Conservation (phyloP, 768 basidiomycete species). For the Suillus subluteus region DNA sequence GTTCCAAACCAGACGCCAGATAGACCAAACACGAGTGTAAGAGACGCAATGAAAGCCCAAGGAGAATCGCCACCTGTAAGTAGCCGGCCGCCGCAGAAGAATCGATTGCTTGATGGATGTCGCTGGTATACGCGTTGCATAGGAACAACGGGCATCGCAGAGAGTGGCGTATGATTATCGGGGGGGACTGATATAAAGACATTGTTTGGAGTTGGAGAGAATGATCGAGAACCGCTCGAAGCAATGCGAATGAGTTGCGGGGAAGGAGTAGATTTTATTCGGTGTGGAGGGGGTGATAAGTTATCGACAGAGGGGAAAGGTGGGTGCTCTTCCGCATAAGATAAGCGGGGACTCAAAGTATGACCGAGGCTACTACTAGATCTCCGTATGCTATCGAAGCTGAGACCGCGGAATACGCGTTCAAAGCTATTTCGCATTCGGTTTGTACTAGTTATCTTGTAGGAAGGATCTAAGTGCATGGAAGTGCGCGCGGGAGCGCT, state of each 20-base stretch:
- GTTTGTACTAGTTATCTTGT: slow-evolving; percentile 17
- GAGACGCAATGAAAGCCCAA: slow-evolving; percentile 73
- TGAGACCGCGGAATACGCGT: slow-evolving; percentile 54
- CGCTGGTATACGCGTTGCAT: slow-evolving; percentile 59
- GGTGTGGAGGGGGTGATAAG: slow-evolving; percentile 14
- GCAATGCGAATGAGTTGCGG: slow-evolving; percentile 31
- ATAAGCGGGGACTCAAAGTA: slow-evolving; percentile 16
- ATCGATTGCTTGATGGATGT: slow-evolving; percentile 76
- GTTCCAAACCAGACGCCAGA: slow-evolving; percentile 87
- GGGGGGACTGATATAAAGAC: slow-evolving; percentile 36
- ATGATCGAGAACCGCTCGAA: slow-evolving; percentile 26
- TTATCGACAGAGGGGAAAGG: slow-evolving; percentile 14
- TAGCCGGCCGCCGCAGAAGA: slow-evolving; percentile 71
- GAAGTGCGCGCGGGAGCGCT: slow-evolving; percentile 30
- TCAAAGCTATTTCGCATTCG: slow-evolving; percentile 65
- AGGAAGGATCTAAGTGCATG: slow-evolving; percentile 14
- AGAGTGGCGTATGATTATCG: slow-evolving; percentile 35
- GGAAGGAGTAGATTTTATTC: slow-evolving; percentile 20
- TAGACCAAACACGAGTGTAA: slow-evolving; percentile 65
- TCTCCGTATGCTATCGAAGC: slow-evolving; percentile 52
- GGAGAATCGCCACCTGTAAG: slow-evolving; percentile 88
- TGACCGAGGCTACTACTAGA: slow-evolving; percentile 23
- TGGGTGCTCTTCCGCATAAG: slow-evolving; percentile 20
- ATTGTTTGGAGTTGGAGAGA: slow-evolving; percentile 31
- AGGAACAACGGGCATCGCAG: slow-evolving; percentile 35